Evolutionary conservation across 768 basidiomycete species (phyloP), one percentile per base, ranked within the genome.

Genomic region (Suillus tomentosus): DNA sequence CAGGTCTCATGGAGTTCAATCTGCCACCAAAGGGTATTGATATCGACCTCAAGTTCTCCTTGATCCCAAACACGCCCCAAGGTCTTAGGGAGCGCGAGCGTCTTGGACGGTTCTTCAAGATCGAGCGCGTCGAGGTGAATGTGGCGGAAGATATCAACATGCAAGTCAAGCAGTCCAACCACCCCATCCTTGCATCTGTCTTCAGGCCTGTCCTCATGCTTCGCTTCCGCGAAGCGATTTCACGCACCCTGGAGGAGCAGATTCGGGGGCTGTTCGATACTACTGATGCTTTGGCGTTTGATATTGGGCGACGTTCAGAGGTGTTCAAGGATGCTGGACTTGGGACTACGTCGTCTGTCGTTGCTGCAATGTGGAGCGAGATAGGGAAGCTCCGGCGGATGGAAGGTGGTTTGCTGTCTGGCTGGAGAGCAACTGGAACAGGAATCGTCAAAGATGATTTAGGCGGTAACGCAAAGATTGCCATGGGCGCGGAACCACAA

Each of bases 401-500:
- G 50, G 75, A 72, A 54, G 69, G 72, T 59, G 79, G 70, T 0
- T 47, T 80, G 31, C 73, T 80, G 64, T 70, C 76, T 2, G 85
- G 80, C 0, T 82, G 82, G 81, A 76, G 70, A 31, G 84, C 85
- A 3, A 91, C 90, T 0, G 84, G 90, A 0, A 87, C 86, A 0
- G 90, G 90, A 0, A 65, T 91, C 8, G 76, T 91, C 57, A 81
- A 85, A 50, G 82, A 87, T 68, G 84, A 83, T 43, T 64, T 66
- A 0, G 64, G 65, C 17, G 74, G 70, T 3, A 72, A 74, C 45
- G 77, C 71, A 17, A 70, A 71, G 57, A 83, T 92, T 56, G 90
- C 89, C 0, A 76, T 91, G 77, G 90, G 90, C 2, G 87, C 83
- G 7, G 89, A 89, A 74, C 90, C 90, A 42, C 90, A 92, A 78